Base-by-base conservation (phyloP, 1,139 yeast species). In the Hemisphaericaspora subhashii region DNA sequence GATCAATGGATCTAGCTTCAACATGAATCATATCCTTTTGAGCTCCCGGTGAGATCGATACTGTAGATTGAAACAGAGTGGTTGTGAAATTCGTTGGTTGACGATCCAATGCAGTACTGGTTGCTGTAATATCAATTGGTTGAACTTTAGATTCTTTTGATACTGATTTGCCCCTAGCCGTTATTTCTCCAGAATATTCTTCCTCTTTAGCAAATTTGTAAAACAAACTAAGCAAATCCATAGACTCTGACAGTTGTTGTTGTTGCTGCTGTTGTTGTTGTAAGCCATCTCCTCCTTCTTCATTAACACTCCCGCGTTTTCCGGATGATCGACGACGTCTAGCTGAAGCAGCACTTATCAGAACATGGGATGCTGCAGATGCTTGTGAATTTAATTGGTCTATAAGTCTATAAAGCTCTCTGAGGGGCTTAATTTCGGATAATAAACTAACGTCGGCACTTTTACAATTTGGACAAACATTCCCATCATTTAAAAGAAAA, bases 401-500 rank as follows among this genome's bases (percentile, higher is more conserved):
- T 15, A 74, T 48, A 1, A 77, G 52, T 21, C 53, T 58, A 52
- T 70, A 72, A n/a, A 84, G 58, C 2, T 68, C 70, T 37, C 86
- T 54, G 32, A 84, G 55, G 10, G 84, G 85, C 22, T 58, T 57
- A 9, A 83, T 63, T 4, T 75, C 72, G 4, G 66, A 65, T n/a
- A 81, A 49, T 1, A 78, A 36, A 2, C 48, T 40, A 0, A 67
- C 69, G 8, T 63, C 55, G 2, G 46, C 48, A 0, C 53, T 38
- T 2, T 55, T 54, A 51, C 90, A 83, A 3, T 62, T 55, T 2
- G 84, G 83, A 49, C 90, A 83, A 2, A 44, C 43, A 12, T 41
- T 44, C 15, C 48, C 50, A 37, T 31, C 55, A 29, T 50, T 41
- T n/a, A 58, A 22, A 6, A 33, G 24, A 46, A 69, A 70, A 16